Percentiles rank a stretch among this genome's conserved stretches.
These are phyloP conservation scores for Chenopodium album DNA, from an alignment of 148 eudicot species.

Conservation along the genomic window DNA sequence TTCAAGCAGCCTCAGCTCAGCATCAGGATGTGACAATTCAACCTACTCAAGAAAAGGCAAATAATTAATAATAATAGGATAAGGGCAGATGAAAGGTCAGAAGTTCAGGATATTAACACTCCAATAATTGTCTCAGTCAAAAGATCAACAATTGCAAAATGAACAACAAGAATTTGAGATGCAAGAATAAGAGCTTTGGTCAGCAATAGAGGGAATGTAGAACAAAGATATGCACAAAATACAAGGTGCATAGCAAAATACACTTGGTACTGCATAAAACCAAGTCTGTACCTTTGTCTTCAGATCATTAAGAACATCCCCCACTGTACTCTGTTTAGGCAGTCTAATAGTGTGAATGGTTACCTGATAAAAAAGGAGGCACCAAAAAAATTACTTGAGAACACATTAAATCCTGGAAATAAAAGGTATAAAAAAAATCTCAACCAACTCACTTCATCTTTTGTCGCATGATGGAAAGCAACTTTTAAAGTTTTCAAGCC, in stretches of 20 bases:
- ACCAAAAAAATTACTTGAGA: background rate
- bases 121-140: background rate
- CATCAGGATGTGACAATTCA: constrained; percentile 61
- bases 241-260: background rate
- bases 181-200: background rate
- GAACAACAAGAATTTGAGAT: background rate
- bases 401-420: background rate
- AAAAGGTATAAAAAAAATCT: background rate
- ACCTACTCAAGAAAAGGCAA: constrained; percentile 41
- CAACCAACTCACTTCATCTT: constrained; percentile 61
- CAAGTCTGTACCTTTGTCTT: constrained; percentile 57
- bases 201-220: background rate
- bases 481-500: constrained; percentile 78
- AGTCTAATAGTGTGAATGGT: constrained; percentile 60
- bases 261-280: background rate
- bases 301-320: constrained; percentile 72
- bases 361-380: constrained; percentile 37
- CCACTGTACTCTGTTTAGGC: constrained; percentile 85
- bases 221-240: background rate
- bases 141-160: background rate
- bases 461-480: constrained; percentile 71
- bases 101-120: background rate
- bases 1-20: constrained; percentile 50
- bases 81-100: background rate
- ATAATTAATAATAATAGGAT: background rate